Evolutionary conservation across 352 stramenopile species (phyloP).

Genomic region (Globisporangium ultimum): DNA sequence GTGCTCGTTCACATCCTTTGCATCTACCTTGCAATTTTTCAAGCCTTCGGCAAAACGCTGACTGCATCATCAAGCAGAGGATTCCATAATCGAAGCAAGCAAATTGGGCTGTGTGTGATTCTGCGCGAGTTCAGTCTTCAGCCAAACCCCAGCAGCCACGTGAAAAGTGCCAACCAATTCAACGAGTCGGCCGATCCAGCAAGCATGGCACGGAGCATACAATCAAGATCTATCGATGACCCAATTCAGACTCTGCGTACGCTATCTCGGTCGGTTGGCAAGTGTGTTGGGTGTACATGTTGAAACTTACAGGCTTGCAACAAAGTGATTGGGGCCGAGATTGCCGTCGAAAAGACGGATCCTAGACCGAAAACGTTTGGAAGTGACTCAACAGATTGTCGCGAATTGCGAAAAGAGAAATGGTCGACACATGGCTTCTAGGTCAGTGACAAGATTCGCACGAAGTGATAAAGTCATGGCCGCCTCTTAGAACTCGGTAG

Average conservation of each 20-base stretch:
- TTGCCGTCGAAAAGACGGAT: too few relatives aligned
- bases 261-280: constrained; percentile 2
- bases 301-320: neutral
- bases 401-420: too few relatives aligned
- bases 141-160: neutral
- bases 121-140: constrained; percentile 3
- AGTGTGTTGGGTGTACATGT: constrained; percentile 9
- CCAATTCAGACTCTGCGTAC: neutral
- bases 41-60: neutral
- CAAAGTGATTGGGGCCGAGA: too few relatives aligned
- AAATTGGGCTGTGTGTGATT: constrained; percentile 8
- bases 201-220: neutral
- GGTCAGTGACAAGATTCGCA: too few relatives aligned
- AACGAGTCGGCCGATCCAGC: neutral
- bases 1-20: constrained; percentile 3
- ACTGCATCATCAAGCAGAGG: neutral
- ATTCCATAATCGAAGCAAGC: constrained; percentile 8
- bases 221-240: neutral
- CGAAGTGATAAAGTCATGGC: too few relatives aligned
- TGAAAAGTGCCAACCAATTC: neutral
- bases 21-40: constrained; percentile 7
- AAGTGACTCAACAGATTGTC: too few relatives aligned
- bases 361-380: too few relatives aligned
- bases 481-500: too few relatives aligned
- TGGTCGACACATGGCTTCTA: too few relatives aligned